A percentile compares a stretch with the other conserved stretches of the same genome.
These are phyloP conservation scores for Solanum aculeatissimum DNA, from an alignment of 305 asterid species.

Conservation along the genomic window DNA sequence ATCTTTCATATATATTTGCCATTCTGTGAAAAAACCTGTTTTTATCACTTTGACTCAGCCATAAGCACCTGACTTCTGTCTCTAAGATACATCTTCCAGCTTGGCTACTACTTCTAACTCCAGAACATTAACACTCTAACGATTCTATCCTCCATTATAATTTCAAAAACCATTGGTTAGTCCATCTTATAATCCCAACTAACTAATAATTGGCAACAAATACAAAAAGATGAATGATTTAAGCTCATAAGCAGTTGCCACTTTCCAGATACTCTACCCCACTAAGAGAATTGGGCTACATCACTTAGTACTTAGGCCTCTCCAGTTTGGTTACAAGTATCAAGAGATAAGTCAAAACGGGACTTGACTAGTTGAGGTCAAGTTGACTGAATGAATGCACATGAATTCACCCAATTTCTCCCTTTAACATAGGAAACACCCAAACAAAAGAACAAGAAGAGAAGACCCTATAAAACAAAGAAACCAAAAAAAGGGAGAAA, in stretches of 20 bases:
- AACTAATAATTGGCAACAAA: neutral
- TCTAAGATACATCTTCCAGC: neutral
- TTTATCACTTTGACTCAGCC: neutral
- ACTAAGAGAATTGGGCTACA: neutral
- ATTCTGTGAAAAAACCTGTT: neutral
- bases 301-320: neutral
- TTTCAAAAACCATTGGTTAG: neutral
- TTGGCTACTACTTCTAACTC: neutral
- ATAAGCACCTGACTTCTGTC: neutral
- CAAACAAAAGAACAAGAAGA: neutral
- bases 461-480: neutral
- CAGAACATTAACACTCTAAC: neutral
- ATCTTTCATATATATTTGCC: neutral
- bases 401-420: neutral
- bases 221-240: neutral
- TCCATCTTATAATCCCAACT: neutral
- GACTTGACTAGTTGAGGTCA: neutral
- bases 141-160: neutral
- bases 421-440: neutral
- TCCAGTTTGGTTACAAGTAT: neutral
- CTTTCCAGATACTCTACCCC: neutral
- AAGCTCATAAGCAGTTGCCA: neutral
- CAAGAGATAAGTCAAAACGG: neutral
- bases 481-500: neutral
- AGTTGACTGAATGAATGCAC: neutral